Base-by-base conservation (phyloP, 768 basidiomycete genomes). In the Naganishia vaughanmartiniae region DNA sequence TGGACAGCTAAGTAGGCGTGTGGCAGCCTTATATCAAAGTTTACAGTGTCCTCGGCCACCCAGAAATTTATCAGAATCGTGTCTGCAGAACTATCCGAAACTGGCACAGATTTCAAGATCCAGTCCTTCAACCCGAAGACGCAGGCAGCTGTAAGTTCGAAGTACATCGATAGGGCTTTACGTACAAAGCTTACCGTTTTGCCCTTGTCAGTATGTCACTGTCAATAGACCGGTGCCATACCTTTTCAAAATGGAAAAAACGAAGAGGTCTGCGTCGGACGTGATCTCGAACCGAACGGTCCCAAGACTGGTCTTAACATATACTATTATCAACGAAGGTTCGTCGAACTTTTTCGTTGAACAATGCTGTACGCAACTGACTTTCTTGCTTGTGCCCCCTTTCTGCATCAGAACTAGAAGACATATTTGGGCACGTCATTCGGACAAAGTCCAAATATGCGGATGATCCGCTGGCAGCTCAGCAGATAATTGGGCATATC, bases 281-380 rank as follows among this genome's bases (percentile, higher is more conserved):
- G 26, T 26, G 36, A 4, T 17, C n/a, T 34, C n/a, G 10, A 63
- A 10, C 26, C 3, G 42, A 30, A n/a, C 89, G 90, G 69, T 76
- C 0, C 70, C 79, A 0, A 53, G 76, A 30, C 82, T 95, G 36
- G 81, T 84, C 28, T 88, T 96, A 70, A 85, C 83, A 60, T 96
- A 93, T 80, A 87, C 90, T 45, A 87, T 88, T 83, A 81, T 95
- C 30, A 87, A 88, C 24, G 91, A 94, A 84, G 93, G 93, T 92
- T 70, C 54, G 78, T 54, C 15, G 14, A 21, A 15, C 10, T 42
- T 42, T 42, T 17, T 39, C 28, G 4, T 15, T 4, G 24, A 4
- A 19, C 9, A 56, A 45, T 26, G 31, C 7, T 48, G 33, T 33
- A 60, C 21, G 56, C 30, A 45, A 6, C 45, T 21, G 2, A 48